phyloP scores from a whole-genome alignment of 139 green algal genomes.

The Tetradesmus obliquus region DNA sequence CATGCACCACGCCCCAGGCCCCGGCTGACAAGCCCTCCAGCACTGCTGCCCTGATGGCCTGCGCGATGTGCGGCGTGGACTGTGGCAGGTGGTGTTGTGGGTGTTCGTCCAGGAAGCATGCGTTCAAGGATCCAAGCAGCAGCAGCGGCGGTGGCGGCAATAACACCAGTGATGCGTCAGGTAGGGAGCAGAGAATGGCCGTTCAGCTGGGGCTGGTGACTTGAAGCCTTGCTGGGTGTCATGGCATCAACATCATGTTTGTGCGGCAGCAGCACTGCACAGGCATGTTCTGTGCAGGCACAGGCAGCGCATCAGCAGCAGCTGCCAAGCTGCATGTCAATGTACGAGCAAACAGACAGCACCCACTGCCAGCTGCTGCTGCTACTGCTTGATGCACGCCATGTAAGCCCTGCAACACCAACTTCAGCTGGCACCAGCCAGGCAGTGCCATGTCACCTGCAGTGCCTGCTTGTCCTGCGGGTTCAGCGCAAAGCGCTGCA shows the following conservation, averaged over 20 bases:
- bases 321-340: no score
- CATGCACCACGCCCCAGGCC: constrained; percentile 15
- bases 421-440: no score
- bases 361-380: background rate
- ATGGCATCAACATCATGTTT: no score
- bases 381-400: background rate
- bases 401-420: no score
- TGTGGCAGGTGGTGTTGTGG: background rate
- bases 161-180: no score
- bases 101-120: background rate
- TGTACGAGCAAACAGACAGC: no score
- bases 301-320: no score
- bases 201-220: no score
- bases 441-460: background rate
- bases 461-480: constrained; percentile 6
- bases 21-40: background rate
- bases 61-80: background rate
- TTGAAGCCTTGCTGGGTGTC: no score
- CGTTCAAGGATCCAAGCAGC: background rate
- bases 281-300: no score
- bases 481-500: constrained; percentile 20
- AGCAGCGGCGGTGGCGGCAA: background rate
- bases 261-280: no score
- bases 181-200: no score
- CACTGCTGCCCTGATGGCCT: constrained; percentile 13